Conservation (phyloP, 768 basidiomycete genomes). For the Podaxis sp. region DNA sequence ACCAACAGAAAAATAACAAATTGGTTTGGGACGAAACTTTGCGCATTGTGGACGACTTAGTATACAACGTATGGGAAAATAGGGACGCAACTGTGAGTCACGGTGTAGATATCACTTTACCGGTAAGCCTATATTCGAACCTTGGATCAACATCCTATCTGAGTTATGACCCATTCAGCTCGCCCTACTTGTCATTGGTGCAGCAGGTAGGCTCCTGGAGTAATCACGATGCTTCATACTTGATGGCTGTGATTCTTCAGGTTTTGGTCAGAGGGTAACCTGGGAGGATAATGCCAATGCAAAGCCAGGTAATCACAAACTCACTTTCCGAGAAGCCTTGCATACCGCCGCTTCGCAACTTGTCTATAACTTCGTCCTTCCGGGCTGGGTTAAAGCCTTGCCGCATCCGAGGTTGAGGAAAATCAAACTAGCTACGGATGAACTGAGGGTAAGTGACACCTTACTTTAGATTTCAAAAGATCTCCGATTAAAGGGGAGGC, state of each 20-base stretch:
- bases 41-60: conserved; percentile 41
- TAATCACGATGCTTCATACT: background rate
- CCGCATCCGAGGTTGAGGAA: conserved; percentile 22
- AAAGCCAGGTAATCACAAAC: conserved; percentile 40
- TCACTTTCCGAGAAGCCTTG: conserved; percentile 51
- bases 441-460: conserved; percentile 37
- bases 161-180: conserved; percentile 34
- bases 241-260: conserved; percentile 23
- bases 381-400: conserved; percentile 39
- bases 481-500: background rate
- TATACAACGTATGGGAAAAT: conserved; percentile 48
- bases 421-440: conserved; percentile 38
- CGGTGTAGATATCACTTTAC: conserved; percentile 51
- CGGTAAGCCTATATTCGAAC: conserved; percentile 32
- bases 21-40: conserved; percentile 50
- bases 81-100: conserved; percentile 40
- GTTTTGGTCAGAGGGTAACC: conserved; percentile 51
- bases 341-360: conserved; percentile 40
- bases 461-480: background rate
- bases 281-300: conserved; percentile 41
- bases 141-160: conserved; percentile 12
- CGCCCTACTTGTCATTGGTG: conserved; percentile 54
- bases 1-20: conserved; percentile 40
- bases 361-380: conserved; percentile 36
- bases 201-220: conserved; percentile 40